phyloP scores from a whole-genome alignment of 169 alveolate species.

The Plasmodium relictum region DNA sequence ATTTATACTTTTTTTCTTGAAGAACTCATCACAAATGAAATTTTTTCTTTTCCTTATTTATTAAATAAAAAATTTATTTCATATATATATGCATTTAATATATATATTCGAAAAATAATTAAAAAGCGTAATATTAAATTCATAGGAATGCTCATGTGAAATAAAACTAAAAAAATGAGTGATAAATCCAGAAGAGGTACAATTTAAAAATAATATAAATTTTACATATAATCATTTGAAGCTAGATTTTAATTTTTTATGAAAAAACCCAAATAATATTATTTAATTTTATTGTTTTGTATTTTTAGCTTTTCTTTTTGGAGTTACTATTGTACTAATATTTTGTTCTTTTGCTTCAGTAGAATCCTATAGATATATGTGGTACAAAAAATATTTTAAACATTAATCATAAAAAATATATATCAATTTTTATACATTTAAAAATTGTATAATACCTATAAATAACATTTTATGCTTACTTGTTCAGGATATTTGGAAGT shows the following conservation, averaged over 20 bases:
- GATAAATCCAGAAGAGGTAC: slow-evolving; percentile 75
- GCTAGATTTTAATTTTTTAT: neutral
- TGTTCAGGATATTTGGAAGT: slow-evolving; percentile 69
- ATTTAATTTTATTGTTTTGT: slow-evolving; percentile 1
- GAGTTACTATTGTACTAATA: slow-evolving; percentile 52
- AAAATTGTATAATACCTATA: too few relatives aligned
- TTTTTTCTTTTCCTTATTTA: neutral
- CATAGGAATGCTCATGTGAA: slow-evolving; percentile 25
- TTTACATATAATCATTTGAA: neutral
- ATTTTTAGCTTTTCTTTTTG: slow-evolving; percentile 66
- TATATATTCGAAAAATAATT: slow-evolving; percentile 5
- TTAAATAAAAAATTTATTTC: slow-evolving; percentile 12
- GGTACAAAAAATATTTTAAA: slow-evolving; percentile 29
- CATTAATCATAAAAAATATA: slow-evolving; percentile 5
- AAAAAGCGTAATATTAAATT: slow-evolving; percentile 3
- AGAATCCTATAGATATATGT: slow-evolving; percentile 53
- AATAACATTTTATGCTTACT: slow-evolving; percentile 10
- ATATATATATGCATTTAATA: slow-evolving; percentile 15
- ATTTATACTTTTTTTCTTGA: neutral
- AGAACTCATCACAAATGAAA: too few relatives aligned
- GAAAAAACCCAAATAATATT: neutral
- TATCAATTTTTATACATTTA: neutral
- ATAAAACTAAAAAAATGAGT: slow-evolving; percentile 50
- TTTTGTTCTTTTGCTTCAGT: slow-evolving; percentile 68
- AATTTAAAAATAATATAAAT: neutral